Base-by-base conservation (phyloP, 2,329 filamentous ascomycete genomes). In the Apiospora marii region DNA sequence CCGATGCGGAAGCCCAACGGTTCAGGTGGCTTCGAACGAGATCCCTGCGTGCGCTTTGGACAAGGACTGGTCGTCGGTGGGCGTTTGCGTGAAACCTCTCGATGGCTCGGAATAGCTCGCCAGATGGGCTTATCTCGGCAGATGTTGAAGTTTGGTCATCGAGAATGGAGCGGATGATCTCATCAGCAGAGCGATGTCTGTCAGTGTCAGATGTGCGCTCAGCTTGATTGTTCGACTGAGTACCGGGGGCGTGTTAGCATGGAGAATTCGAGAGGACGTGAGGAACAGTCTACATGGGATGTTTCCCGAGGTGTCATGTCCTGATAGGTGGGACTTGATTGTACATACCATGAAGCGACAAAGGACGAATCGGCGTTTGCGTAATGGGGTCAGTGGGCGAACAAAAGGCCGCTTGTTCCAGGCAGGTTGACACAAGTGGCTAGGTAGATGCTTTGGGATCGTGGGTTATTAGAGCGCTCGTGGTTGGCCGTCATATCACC, bases 41-140 rank as follows among this genome's bases (percentile, higher is more conserved):
- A 51, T 77, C 74, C 69, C 77, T 71, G 70, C 74, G 72, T 70
- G 69, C 68, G 70, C 73, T 75, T 73, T 73, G 75, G 76, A 74
- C 70, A 70, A 76, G 58, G 48, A 74, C 53, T 70, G 79, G 70
- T 68, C 75, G 73, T 69, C 75, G 76, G 72, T 77, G 75, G 71
- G 81, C 77, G 76, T 84, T 80, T 72, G 81, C 77, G 75, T 84
- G 80, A 71, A 80, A 84, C 73, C 82, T 80, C 74, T 83, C 83
- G 82, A 86, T 82, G 69, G 82, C 81, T 75, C 83, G 79, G 74
- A 81, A 83, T 68, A 86, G 76, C 78, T 86, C 83, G 75, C 83
- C 83, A 37, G 84, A 85, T 27, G 83, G 82, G 69, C 82, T 84
- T 64, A 84, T 81, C 58, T 83, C 78, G 71, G 79, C 76, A 74